phyloP scores from a whole-genome alignment of 2,329 filamentous ascomycete species.

The Penicillium sp. region DNA sequence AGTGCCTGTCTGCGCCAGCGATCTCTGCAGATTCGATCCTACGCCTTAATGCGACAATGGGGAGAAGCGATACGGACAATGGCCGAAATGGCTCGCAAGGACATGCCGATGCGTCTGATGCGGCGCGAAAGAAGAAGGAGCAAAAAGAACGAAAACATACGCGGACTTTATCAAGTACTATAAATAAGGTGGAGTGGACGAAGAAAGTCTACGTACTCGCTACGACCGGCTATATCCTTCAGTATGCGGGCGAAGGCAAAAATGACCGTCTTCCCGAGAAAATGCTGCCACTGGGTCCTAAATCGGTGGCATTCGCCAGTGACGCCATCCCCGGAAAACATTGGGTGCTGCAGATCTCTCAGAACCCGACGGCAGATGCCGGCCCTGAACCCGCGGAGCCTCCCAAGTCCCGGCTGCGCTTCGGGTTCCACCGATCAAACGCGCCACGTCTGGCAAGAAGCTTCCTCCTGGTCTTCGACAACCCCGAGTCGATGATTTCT shows the following conservation, averaged over 20 bases:
- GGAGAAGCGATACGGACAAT: conserved; percentile 19
- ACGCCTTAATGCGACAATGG: conserved; percentile 48
- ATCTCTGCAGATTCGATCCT: conserved; percentile 68
- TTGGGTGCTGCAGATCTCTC: conserved; percentile 49
- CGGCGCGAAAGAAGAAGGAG: conserved; percentile 33
- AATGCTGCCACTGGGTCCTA: conserved; percentile 45
- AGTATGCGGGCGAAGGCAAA: conserved; percentile 46
- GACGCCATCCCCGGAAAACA: conserved; percentile 51
- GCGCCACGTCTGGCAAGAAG: conserved; percentile 37
- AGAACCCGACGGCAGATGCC: conserved; percentile 34
- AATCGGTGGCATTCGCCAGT: conserved; percentile 50
- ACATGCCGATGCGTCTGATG: conserved; percentile 20
- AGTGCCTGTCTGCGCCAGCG: conserved; percentile 65
- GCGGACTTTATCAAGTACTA: conserved; percentile 36
- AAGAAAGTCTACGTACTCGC: conserved; percentile 48
- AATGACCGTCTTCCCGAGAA: conserved; percentile 49
- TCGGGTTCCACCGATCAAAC: conserved; percentile 39
- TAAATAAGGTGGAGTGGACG: conserved; percentile 42
- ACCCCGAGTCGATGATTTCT: conserved; percentile 44
- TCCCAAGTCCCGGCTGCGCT: conserved; percentile 38
- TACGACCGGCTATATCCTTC: conserved; percentile 46
- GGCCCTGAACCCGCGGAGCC: conserved; percentile 24
- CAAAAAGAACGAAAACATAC: conserved; percentile 37
- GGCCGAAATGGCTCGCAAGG: conserved; percentile 5
- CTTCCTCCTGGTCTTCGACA: conserved; percentile 45